phyloP scores from a whole-genome alignment of 768 basidiomycete genomes.

The Melanogaster broomeanus region DNA sequence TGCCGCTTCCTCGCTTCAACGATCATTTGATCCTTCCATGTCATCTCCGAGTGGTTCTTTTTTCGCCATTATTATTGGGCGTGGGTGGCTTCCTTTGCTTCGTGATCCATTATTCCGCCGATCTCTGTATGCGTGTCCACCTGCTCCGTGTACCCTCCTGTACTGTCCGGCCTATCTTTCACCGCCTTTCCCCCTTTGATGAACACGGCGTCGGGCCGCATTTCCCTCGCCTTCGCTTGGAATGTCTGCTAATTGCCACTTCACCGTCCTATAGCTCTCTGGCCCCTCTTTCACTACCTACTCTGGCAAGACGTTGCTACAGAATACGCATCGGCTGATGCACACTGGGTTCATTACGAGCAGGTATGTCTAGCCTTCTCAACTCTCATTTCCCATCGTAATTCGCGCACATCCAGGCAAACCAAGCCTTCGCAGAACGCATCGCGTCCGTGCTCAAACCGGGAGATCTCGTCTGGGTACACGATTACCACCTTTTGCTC shows the following conservation, averaged over 20 bases:
- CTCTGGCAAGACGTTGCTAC: constrained; percentile 96
- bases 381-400: neutral
- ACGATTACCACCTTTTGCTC: constrained; percentile 95
- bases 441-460: constrained; percentile 77
- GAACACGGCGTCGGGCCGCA: neutral
- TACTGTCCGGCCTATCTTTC: too few relatives aligned
- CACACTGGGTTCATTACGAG: constrained; percentile 56
- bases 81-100: too few relatives aligned
- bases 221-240: neutral
- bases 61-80: too few relatives aligned
- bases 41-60: neutral
- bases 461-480: constrained; percentile 93
- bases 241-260: constrained; percentile 4
- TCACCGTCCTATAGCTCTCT: constrained; percentile 60
- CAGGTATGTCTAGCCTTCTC: constrained; percentile 12
- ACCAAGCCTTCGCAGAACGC: constrained; percentile 75
- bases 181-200: neutral
- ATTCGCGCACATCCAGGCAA: constrained; percentile 55
- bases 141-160: neutral
- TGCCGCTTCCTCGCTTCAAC: too few relatives aligned
- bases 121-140: neutral
- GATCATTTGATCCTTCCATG: too few relatives aligned
- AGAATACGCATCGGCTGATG: constrained; percentile 84
- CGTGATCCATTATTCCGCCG: too few relatives aligned
- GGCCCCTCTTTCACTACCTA: constrained; percentile 98